phyloP scores from a whole-genome alignment of 1,139 yeast species.

The Kodamaea anthophila region DNA sequence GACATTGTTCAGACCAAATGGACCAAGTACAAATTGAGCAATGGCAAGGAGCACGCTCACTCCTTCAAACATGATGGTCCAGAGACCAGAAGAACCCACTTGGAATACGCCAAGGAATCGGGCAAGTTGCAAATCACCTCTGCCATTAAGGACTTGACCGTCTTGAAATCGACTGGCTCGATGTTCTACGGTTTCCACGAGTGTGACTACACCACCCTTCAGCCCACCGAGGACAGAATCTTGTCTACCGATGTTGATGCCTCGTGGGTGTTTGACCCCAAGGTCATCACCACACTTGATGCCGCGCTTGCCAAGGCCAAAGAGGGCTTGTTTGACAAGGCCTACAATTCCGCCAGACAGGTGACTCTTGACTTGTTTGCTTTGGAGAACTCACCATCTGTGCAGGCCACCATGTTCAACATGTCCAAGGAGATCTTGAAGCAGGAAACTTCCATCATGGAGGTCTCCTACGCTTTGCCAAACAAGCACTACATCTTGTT shows the following conservation, averaged over 20 bases:
- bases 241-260: slow-evolving; percentile 84
- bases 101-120: slow-evolving; percentile 44
- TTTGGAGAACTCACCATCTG: slow-evolving; percentile 79
- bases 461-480: slow-evolving; percentile 72
- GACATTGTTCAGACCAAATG: slow-evolving; percentile 67
- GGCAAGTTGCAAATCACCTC: slow-evolving; percentile 55
- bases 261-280: slow-evolving; percentile 59
- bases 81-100: slow-evolving; percentile 60
- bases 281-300: slow-evolving; percentile 42
- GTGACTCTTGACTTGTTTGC: slow-evolving; percentile 77
- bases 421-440: slow-evolving; percentile 72
- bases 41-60: slow-evolving; percentile 74
- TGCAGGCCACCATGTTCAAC: slow-evolving; percentile 94
- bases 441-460: slow-evolving; percentile 48
- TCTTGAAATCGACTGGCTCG: slow-evolving; percentile 89
- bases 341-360: slow-evolving; percentile 55
- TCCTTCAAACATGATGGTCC: slow-evolving; percentile 82
- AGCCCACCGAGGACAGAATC: slow-evolving; percentile 78
- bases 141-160: slow-evolving; percentile 76
- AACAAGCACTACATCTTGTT: slow-evolving; percentile 84
- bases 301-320: slow-evolving; percentile 49
- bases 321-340: slow-evolving; percentile 57
- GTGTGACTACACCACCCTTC: slow-evolving; percentile 83
- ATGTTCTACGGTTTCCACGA: slow-evolving; percentile 83
- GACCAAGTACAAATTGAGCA: slow-evolving; percentile 60